These are phyloP conservation scores for Suillus spraguei DNA, from an alignment of 768 basidiomycete species.

Conservation along the genomic window DNA sequence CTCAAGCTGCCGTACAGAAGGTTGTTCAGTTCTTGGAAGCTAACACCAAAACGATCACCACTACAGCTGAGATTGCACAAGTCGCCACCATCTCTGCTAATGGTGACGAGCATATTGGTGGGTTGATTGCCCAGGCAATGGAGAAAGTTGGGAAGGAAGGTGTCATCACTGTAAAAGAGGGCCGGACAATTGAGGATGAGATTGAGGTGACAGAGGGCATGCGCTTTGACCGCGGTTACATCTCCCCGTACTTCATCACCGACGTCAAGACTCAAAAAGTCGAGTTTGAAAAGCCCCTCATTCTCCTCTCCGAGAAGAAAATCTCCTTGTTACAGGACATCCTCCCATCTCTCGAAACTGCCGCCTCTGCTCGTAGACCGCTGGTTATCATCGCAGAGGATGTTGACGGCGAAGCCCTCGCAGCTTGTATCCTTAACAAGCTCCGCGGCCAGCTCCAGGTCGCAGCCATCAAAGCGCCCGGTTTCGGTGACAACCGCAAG, in stretches of 20 bases:
- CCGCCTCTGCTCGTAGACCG: conserved; percentile 83
- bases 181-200: conserved; percentile 96
- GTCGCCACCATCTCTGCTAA: conserved; percentile 95
- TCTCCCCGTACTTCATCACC: conserved; percentile 98
- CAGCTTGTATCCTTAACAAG: conserved; percentile 99
- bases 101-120: conserved; percentile 85
- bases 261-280: conserved; percentile 96
- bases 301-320: conserved; percentile 97
- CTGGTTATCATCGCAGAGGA: conserved; percentile 98
- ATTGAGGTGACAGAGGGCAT: conserved; percentile 99
- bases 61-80: conserved; percentile 96
- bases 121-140: conserved; percentile 97
- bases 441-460: conserved; percentile 97
- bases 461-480: conserved; percentile 93
- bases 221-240: conserved; percentile 99
- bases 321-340: conserved; percentile 94
- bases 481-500: conserved; percentile 99
- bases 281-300: conserved; percentile 95
- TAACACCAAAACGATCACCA: conserved; percentile 93
- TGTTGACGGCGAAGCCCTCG: conserved; percentile 95
- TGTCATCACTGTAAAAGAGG: conserved; percentile 99
- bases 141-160: conserved; percentile 99
- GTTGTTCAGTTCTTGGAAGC: conserved; percentile 89
- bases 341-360: conserved; percentile 85
- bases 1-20: conserved; percentile 94